These are phyloP conservation scores for Ichthyophonus hoferi DNA, from an alignment of 208 protist species.

Conservation along the genomic window DNA sequence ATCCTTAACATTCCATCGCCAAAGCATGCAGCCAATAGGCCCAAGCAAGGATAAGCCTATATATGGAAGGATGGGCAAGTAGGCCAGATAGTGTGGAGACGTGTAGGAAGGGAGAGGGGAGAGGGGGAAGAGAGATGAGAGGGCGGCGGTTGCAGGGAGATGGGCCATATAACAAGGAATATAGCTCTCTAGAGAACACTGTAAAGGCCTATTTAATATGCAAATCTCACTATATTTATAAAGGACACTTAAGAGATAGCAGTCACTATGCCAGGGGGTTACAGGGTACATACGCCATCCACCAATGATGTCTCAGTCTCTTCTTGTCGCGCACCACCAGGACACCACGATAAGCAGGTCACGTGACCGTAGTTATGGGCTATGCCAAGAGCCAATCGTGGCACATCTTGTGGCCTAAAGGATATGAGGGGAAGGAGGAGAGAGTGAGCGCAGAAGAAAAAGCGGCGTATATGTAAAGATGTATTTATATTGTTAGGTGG, in stretches of 20 bases:
- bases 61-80: background rate
- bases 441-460: too few relatives aligned
- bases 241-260: too few relatives aligned
- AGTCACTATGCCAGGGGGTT: too few relatives aligned
- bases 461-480: too few relatives aligned
- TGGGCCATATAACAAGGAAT: too few relatives aligned
- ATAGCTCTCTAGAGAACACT: too few relatives aligned
- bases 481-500: too few relatives aligned
- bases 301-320: too few relatives aligned
- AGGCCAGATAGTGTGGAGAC: background rate
- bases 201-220: too few relatives aligned
- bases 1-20: background rate
- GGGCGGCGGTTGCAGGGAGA: background rate
- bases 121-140: background rate
- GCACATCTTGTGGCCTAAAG: background rate
- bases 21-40: background rate
- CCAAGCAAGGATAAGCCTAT: background rate
- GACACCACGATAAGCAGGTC: background rate
- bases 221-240: too few relatives aligned
- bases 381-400: background rate
- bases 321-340: background rate
- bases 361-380: background rate
- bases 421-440: too few relatives aligned
- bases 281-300: too few relatives aligned
- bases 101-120: background rate